phyloP scores from a whole-genome alignment of 169 alveolate genomes.

The Eimeria tenella region DNA sequence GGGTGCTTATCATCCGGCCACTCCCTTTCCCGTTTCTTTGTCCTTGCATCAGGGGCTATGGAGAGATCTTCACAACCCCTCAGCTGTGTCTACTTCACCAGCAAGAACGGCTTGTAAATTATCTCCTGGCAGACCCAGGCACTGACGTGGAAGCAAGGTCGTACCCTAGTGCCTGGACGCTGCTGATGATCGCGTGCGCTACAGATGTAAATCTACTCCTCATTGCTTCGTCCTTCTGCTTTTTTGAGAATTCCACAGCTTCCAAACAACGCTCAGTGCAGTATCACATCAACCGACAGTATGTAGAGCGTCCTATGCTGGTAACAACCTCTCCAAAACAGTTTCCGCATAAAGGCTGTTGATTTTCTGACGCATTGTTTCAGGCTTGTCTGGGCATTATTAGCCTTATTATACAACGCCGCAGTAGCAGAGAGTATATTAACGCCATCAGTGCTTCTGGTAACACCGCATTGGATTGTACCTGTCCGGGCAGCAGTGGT shows the following conservation, averaged over 20 bases:
- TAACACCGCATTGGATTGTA: slow-evolving; percentile 30
- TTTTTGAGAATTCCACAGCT: not conserved
- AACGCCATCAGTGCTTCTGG: slow-evolving; percentile 52
- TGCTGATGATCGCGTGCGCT: slow-evolving; percentile 62
- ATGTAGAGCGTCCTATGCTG: not conserved
- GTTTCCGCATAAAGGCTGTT: too few relatives aligned
- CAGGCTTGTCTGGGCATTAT: slow-evolving; percentile 58
- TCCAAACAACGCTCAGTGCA: not conserved
- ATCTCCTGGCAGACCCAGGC: slow-evolving; percentile 61
- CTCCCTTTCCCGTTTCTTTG: not conserved
- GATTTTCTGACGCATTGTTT: not conserved
- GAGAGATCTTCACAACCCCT: slow-evolving; percentile 52
- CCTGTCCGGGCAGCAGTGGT: slow-evolving; percentile 51
- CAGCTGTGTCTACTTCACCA: slow-evolving; percentile 60
- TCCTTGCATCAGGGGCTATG: slow-evolving; percentile 41
- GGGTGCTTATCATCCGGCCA: too few relatives aligned
- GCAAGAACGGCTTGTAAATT: slow-evolving; percentile 55
- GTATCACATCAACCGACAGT: not conserved
- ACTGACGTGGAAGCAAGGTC: slow-evolving; percentile 59
- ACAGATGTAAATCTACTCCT: not conserved
- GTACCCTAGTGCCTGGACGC: slow-evolving; percentile 60
- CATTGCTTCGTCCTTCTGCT: not conserved
- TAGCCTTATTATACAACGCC: slow-evolving; percentile 42
- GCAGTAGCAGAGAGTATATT: not conserved
- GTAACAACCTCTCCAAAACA: not conserved